These are phyloP conservation scores for Phallus indusiatus DNA, from an alignment of 768 basidiomycete species.

Conservation along the genomic window DNA sequence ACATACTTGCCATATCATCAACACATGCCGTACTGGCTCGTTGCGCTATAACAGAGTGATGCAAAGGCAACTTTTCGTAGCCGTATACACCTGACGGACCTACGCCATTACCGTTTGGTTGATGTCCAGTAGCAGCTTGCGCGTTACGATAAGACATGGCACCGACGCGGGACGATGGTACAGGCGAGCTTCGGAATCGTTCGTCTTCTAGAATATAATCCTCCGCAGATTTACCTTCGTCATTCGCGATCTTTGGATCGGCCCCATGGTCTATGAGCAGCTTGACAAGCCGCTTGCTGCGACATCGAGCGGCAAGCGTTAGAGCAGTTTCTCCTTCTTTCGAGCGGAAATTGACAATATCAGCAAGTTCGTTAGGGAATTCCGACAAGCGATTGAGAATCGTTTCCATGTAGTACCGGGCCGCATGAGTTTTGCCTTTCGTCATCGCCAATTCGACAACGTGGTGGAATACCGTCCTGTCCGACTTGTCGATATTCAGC, in stretches of 20 bases:
- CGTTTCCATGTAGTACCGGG: conserved; percentile 98
- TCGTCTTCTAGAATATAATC: conserved; percentile 99
- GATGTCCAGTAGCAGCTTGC: conserved; percentile 46
- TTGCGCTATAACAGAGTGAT: conserved; percentile 79
- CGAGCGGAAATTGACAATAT: conserved; percentile 98
- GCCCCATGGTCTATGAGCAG: conserved; percentile 93
- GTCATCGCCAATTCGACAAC: conserved; percentile 96
- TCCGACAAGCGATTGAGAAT: conserved; percentile 79
- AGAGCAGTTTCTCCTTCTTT: conserved; percentile 97
- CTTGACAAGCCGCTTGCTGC: conserved; percentile 92
- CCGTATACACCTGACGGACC: conserved; percentile 5
- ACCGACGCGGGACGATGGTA: conserved; percentile 55
- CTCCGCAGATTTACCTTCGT: conserved; percentile 93
- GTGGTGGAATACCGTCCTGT: conserved; percentile 97
- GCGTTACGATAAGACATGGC: conserved; percentile 68
- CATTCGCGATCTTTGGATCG: conserved; percentile 88
- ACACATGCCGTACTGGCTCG: conserved; percentile 78
- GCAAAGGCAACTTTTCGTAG: conserved; percentile 58
- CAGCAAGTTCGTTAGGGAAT: conserved; percentile 91
- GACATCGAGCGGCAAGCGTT: conserved; percentile 91
- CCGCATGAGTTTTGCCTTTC: conserved; percentile 95
- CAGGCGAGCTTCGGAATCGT: conserved; percentile 86
- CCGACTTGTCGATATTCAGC: conserved; percentile 85
- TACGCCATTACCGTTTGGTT: conserved; percentile 30
- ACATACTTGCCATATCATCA: conserved; percentile 75